Percentiles rank a stretch among this genome's conserved stretches.
phyloP scores from a whole-genome alignment of 2,329 filamentous ascomycete species.

The Talaromyces islandicus region DNA sequence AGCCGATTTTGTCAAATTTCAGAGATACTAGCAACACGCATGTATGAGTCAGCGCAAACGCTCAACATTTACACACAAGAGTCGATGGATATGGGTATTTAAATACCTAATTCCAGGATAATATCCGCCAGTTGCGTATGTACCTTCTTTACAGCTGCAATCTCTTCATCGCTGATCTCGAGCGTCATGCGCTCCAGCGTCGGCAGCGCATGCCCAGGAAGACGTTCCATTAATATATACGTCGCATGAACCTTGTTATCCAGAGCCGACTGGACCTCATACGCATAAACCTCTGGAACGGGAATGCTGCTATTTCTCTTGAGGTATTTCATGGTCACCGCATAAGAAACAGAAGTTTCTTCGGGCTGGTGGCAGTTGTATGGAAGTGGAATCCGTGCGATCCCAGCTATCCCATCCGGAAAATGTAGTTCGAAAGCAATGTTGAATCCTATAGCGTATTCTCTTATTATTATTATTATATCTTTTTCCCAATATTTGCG shows the following conservation, averaged over 20 bases:
- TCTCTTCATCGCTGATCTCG: not conserved
- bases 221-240: not conserved
- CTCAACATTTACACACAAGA: not conserved
- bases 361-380: slow-evolving; percentile 1
- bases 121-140: slow-evolving; percentile 2
- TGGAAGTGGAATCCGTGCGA: not conserved
- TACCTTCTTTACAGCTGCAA: not conserved
- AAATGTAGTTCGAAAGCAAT: not conserved
- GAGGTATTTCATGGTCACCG: not conserved
- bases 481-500: not conserved
- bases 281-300: not conserved
- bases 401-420: not conserved
- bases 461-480: not conserved
- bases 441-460: not conserved
- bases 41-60: not conserved
- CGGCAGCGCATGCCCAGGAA: not conserved
- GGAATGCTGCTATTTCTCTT: not conserved
- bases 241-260: not conserved
- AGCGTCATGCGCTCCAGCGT: not conserved
- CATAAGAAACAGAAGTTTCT: not conserved
- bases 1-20: slow-evolving; percentile 2
- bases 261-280: not conserved
- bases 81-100: not conserved
- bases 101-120: slow-evolving; percentile 3
- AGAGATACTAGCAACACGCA: not conserved